Evolutionary conservation across 2,329 filamentous ascomycete genomes (phyloP), one percentile per base, ranked within the genome.

Genomic region (Dendrostoma leiphaemia): DNA sequence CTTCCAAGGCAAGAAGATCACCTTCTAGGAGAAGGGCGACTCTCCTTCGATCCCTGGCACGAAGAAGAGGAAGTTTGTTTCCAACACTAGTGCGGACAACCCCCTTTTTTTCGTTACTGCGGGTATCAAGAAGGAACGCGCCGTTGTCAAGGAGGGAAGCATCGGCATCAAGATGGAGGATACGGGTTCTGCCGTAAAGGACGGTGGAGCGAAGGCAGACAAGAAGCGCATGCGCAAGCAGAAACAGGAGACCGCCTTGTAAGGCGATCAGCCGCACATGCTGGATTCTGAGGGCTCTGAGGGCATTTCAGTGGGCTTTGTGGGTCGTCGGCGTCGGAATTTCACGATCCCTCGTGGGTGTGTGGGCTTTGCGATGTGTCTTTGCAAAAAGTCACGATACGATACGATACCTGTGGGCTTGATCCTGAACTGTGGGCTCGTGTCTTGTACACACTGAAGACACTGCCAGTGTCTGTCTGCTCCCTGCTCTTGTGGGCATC

Each of bases 1-100:
- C 68, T 90, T 88, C 78, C 78, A 84, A 73, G 91, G 90, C 73
- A 88, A 84, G 78, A 94, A 92, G 85, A 85, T 84, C 69, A 89
- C 84, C 61, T 90, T 90, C 70, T 77, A 75, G 76, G 51, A 31
- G 53, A 58, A 49, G 37, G 32, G 46, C 31, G 51, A 43, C 31
- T 21, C 31, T 34, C 43, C 38, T 29, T 28, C 35, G 32, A 34
- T 5, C 19, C 24, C 52, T 5, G 38, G 35, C n/a, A 29, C 46
- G n/a, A 19, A 37, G 32, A 17, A 13, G 31, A n/a, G 19, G 24
- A n/a, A 24, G 13, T 4, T 12, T 13, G 29, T 24, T 21, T 24
- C 8, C 15, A 2, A 32, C n/a, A n/a, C n/a, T n/a, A n/a, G n/a
- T 19, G 19, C 19, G 31, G 15, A 37, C 29, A 17, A 46, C 6